These are phyloP conservation scores for Leccinum insigne DNA, from an alignment of 1,284 basidiomycete species.

Conservation along the genomic window DNA sequence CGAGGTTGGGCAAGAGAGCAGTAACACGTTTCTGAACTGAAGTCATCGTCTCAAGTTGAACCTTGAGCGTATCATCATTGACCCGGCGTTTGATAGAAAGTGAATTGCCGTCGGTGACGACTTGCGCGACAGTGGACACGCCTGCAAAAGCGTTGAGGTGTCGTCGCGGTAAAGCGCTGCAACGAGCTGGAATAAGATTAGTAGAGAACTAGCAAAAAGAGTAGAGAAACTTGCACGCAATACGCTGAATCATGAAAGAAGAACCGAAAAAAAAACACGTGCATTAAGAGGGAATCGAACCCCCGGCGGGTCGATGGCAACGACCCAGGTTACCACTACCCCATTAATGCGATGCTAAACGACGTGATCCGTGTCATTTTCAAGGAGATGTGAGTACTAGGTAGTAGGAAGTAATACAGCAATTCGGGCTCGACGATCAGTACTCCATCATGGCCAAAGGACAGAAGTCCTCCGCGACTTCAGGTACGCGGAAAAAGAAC, in stretches of 20 bases:
- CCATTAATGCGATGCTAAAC: conserved; percentile 33
- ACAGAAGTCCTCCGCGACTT: conserved; percentile 72
- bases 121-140: background rate
- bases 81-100: conserved; percentile 35
- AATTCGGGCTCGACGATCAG: background rate
- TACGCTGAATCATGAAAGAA: background rate
- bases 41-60: conserved; percentile 78
- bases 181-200: conserved; percentile 9
- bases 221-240: conserved; percentile 13
- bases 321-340: conserved; percentile 35
- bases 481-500: conserved; percentile 86
- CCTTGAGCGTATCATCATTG: conserved; percentile 52
- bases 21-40: conserved; percentile 86
- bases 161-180: background rate
- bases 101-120: too few species aligned
- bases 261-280: background rate
- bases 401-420: background rate
- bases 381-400: too few species aligned
- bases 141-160: background rate
- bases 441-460: conserved; percentile 44
- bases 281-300: conserved; percentile 25
- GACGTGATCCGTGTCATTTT: background rate
- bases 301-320: conserved; percentile 61
- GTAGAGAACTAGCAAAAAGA: background rate
- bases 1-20: conserved; percentile 60